Conservation (phyloP, 2,329 filamentous ascomycete species). For the Xylariaceae sp. region DNA sequence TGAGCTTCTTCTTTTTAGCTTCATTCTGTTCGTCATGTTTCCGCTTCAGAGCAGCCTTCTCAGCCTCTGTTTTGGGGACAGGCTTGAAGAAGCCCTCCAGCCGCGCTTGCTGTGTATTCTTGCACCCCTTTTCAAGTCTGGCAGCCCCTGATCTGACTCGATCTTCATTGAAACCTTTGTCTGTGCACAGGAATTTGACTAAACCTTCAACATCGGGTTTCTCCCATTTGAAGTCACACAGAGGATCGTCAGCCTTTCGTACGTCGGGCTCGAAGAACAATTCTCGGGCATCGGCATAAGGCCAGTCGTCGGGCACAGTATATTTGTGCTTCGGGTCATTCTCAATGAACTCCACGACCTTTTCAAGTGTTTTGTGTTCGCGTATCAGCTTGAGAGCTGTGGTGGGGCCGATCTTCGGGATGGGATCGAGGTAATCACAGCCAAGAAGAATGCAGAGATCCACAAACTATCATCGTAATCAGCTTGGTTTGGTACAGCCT, state of each 20-base stretch:
- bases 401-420: slow-evolving; percentile 88
- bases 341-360: slow-evolving; percentile 75
- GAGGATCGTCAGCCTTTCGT: slow-evolving; percentile 71
- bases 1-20: slow-evolving; percentile 91
- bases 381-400: slow-evolving; percentile 93
- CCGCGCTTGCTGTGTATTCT: slow-evolving; percentile 83
- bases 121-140: slow-evolving; percentile 82
- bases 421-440: slow-evolving; percentile 95
- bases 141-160: slow-evolving; percentile 75
- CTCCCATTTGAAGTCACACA: slow-evolving; percentile 98
- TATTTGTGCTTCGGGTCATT: slow-evolving; percentile 76
- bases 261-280: slow-evolving; percentile 93
- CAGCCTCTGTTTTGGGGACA: slow-evolving; percentile 77
- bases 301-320: slow-evolving; percentile 91
- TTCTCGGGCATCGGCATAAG: slow-evolving; percentile 83
- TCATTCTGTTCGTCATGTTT: slow-evolving; percentile 91
- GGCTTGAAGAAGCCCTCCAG: slow-evolving; percentile 97
- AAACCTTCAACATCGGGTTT: slow-evolving; percentile 86
- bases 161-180: slow-evolving; percentile 97
- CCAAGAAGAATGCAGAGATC: slow-evolving; percentile 96
- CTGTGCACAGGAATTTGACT: slow-evolving; percentile 81
- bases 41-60: slow-evolving; percentile 81
- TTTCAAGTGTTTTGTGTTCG: slow-evolving; percentile 83
- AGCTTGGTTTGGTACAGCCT: neutral
- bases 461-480: slow-evolving; percentile 64